These are phyloP conservation scores for Oldenlandia corymbosa DNA, from an alignment of 257 asterid genomes.

Conservation along the genomic window DNA sequence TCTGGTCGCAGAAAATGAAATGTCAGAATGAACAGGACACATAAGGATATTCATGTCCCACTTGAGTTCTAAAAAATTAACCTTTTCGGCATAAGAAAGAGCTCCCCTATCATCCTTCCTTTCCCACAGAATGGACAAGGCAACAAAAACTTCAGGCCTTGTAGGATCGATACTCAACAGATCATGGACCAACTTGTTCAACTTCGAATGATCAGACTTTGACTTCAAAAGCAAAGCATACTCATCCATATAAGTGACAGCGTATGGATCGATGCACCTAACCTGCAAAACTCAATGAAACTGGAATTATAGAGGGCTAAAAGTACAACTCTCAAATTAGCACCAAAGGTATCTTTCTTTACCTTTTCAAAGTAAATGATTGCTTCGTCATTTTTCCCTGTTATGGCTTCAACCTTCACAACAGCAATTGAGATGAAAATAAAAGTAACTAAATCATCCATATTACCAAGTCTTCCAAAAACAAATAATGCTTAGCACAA, in stretches of 20 bases:
- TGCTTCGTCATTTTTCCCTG: conserved; percentile 90
- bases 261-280: conserved; percentile 74
- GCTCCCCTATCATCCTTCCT: conserved; percentile 89
- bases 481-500: not conserved
- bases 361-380: conserved; percentile 86
- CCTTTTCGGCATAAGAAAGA: conserved; percentile 88
- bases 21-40: conserved; percentile 15
- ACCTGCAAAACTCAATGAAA: conserved; percentile 50
- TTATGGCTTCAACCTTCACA: conserved; percentile 75
- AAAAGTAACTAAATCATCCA: not conserved
- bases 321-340: conserved; percentile 11
- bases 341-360: conserved; percentile 16
- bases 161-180: conserved; percentile 74
- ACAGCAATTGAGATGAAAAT: not conserved
- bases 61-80: conserved; percentile 23
- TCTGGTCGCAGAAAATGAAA: conserved; percentile 40
- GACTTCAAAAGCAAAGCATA: conserved; percentile 97
- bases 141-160: conserved; percentile 90
- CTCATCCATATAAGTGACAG: conserved; percentile 92
- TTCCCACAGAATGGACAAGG: conserved; percentile 90
- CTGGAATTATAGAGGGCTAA: not conserved
- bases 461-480: not conserved
- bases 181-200: conserved; percentile 82
- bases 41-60: conserved; percentile 1
- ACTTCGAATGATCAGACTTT: conserved; percentile 66